Conservation (phyloP, 106 monocot species). For the Dendrobium chrysotoxum region DNA sequence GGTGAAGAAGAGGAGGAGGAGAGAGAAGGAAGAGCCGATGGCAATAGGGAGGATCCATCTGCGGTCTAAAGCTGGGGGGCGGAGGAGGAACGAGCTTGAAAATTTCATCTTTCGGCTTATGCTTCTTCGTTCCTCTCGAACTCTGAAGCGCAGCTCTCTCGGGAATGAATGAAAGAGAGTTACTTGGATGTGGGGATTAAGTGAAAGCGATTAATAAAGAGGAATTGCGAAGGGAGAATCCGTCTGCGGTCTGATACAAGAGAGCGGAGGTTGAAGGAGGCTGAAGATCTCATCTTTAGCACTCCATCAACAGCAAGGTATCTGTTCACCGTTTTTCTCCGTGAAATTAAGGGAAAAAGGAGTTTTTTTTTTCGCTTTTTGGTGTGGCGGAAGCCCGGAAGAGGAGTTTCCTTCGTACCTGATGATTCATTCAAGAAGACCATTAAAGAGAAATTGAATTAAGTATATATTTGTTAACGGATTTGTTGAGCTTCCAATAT, state of each 20-base stretch:
- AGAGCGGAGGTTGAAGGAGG: background rate
- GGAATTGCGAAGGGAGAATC: no score
- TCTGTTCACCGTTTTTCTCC: background rate
- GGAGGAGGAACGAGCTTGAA: background rate
- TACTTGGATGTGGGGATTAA: background rate
- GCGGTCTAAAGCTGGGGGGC: constrained; percentile 19
- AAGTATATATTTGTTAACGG: background rate
- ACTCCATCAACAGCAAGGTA: background rate
- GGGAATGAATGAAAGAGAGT: background rate
- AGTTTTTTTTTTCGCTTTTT: background rate
- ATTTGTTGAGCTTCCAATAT: background rate
- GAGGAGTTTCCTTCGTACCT: background rate
- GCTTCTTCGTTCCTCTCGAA: background rate
- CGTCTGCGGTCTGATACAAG: no score
- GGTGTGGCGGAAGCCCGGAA: no score
- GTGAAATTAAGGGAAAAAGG: background rate
- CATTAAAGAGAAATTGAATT: background rate
- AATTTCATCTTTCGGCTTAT: background rate
- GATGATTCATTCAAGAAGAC: background rate
- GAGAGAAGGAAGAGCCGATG: constrained; percentile 17
- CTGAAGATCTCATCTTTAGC: background rate
- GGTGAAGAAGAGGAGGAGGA: constrained; percentile 31
- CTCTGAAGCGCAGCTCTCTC: background rate
- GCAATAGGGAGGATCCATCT: constrained; percentile 35
- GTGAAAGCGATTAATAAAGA: background rate